Base-by-base conservation (phyloP, 345 rosid genomes). In the Capsella bursapastoris region DNA sequence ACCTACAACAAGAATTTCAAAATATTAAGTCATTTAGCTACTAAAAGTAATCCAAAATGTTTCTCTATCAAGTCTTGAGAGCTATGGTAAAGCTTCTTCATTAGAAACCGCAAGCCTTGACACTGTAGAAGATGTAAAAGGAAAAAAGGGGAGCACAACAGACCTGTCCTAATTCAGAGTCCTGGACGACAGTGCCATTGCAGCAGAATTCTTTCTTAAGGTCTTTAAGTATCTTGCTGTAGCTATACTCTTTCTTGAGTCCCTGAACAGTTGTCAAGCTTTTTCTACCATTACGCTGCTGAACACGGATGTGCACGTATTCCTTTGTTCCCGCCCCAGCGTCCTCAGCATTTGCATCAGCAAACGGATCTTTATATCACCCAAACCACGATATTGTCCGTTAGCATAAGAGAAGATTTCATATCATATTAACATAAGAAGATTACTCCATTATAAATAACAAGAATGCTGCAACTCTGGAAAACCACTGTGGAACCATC, bases 141-240 rank as follows among this genome's bases (percentile, higher is more conserved):
- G n/a, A 2, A 9, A 8, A 28, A 2, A n/a, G 16, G 12, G 38
- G 7, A 32, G 1, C 5, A 32, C 7, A 41, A 31, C 52, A 0
- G 1, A 86, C 90, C 88, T 86, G 86, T 56, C 90, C 90, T 64
- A 86, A 49, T 37, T 86, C 88, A 70, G 86, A 79, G 71, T 84
- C 90, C 70, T 83, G 82, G 40, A 86, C 90, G 0, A 86, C 90
- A 4, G 84, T 86, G 61, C 84, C 90, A 78, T 83, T 84, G 77
- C 90, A 84, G 76, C 88, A 86, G 66, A 84, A 86, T 40, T 84
- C 84, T 72, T 86, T 84, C 82, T 86, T 86, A 5, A 86, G 84
- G 64, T 84, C 90, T 77, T 86, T 86, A 45, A 86, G 84, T 27
- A 84, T 86, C 80, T 80, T 86, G 68, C 48, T 81, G 49, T 86